Conservation (phyloP, 176 grass and related monocot species). For the Zoysia japonica region DNA sequence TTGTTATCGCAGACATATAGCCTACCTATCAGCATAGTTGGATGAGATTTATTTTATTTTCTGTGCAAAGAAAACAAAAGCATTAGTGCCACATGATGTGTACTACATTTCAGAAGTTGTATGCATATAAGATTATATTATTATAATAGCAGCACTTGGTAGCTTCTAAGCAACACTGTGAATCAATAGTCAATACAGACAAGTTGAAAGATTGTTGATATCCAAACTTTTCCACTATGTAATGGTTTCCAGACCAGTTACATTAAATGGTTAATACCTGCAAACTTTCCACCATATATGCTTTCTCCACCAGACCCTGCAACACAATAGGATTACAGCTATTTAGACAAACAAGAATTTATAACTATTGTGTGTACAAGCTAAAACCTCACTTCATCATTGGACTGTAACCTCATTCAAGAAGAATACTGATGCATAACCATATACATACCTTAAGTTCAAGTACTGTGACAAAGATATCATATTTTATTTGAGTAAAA, state of each 20-base stretch:
- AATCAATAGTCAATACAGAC: background rate
- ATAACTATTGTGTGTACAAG: background rate
- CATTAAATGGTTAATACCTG: constrained; percentile 65
- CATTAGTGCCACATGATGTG: constrained; percentile 16
- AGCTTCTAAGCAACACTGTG: background rate
- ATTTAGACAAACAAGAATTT: constrained; percentile 15
- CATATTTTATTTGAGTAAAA: constrained; percentile 21
- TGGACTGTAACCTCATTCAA: background rate
- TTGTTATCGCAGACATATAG: constrained; percentile 22
- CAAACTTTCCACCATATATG: constrained; percentile 77
- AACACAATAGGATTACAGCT: constrained; percentile 44
- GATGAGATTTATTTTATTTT: background rate
- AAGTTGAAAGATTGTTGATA: background rate
- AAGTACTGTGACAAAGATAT: constrained; percentile 1
- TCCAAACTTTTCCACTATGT: background rate
- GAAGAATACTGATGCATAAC: background rate
- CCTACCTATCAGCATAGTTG: constrained; percentile 7
- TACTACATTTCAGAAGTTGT: background rate
- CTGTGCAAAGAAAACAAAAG: constrained; percentile 30
- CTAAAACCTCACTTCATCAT: constrained; percentile 22
- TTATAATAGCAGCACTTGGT: background rate
- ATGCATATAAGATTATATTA: background rate
- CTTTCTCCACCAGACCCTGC: constrained; percentile 59
- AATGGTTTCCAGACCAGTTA: background rate
- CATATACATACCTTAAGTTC: background rate